Evolutionary conservation across 768 basidiomycete species (phyloP), one percentile per base, ranked within the genome.

Genomic region (Crassisporium funariophilum): DNA sequence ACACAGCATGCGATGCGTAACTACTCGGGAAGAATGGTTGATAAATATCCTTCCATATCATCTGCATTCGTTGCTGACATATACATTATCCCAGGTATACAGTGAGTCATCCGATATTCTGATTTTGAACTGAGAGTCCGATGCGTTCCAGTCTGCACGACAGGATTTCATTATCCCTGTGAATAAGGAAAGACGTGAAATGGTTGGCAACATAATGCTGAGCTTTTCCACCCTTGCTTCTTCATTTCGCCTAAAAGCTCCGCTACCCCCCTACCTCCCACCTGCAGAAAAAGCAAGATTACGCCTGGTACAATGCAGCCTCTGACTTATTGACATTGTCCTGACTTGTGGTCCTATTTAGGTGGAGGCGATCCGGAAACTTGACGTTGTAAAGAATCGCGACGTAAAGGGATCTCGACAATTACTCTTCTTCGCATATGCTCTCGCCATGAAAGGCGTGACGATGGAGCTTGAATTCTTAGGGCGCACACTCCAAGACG

Each of bases 1-100:
- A 46, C 97, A 98, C 63, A 90, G 91, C 54, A 97, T 98, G 88
- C 81, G 95, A 21, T 95, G 92, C 63, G 95, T 98, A n/a, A 97
- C 91, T 4, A 93, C 92, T 0, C 78, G 91, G 31, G 91, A 95
- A 64, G 93, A 95, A 72, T 98, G 95, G 94, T n/a, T n/a, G n/a
- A n/a, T n/a, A n/a, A n/a, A n/a, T 88, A 41, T 44, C 80, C 64
- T 33, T 37, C 21, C 24, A 13, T 39, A 31, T 57, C 44, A 47
- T 15, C 27, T 53, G 54, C 41, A 9, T 38, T 16, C 17, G n/a
- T 31, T 34, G 35, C 36, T 54, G 13, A 53, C 42, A 39, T 21
- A 46, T 31, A 37, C 24, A 24, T 16, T 29, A 31, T 41, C 39
- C 38, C 57, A 88, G 87, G 88, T 85, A 85, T 63, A 89, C 86